Evolutionary conservation across 192 early-diverging fungal species (phyloP), one percentile per base, ranked within the genome.

Genomic region (Coemansia sp.): DNA sequence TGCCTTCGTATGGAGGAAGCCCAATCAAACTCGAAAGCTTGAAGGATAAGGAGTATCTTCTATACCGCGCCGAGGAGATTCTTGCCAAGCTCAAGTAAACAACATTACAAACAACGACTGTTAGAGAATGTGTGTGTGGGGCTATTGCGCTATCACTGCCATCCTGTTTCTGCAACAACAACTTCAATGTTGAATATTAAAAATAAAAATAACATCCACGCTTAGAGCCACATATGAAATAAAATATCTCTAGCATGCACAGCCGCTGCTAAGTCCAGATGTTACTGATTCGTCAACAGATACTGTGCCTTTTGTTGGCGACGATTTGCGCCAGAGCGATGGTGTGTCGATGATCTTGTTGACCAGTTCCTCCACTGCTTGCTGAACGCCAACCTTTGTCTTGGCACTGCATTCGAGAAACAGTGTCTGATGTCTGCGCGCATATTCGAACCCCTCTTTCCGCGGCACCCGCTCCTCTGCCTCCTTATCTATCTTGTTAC

Each of bases 371-470:
- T 92, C 91, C 64, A 99, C 93, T 7, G 93, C 95, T 73, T 99
- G 93, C 69, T 89, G 83, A 14, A 99, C 95, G 27, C 94, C 94
- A 50, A 87, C 76, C 60, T 84, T 91, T 16, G 94, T 97, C 83
- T 98, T 99, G 60, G 97, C 97, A 62, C 92, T 94, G 51, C 94
- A 92, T 76, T 99, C 97, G 34, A 96, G 86, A 79, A 98, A 99
- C 72, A 99, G 79, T 7, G 94, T 93, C 52, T 94, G 91, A 75
- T 93, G 85, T 62, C 88, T 87, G 54, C 86, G 83, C 24, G 97
- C 97, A 71, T 92, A 94, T n/a, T 88, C 93, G 44, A 88, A 89
- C 22, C 95, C 97, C 65, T 99, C 97, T 63, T 90, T 88, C 60
- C 88, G 71, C 25, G 88, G 76, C 56, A 99, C 96, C 55, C 68